Conservation (phyloP, 2,329 filamentous ascomycete genomes). For the Nannizzia gypsea region DNA sequence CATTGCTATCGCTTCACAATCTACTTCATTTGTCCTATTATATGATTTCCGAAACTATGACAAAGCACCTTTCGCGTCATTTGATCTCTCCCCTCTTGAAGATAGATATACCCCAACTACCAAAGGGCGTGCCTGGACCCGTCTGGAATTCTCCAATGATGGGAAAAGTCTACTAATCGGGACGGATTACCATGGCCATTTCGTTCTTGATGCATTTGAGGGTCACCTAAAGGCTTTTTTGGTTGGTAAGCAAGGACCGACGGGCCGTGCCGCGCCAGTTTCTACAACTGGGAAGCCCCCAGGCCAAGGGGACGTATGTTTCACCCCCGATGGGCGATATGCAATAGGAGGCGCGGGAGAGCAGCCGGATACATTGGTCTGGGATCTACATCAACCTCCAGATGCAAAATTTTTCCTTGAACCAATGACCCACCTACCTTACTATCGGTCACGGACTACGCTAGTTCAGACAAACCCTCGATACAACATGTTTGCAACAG, state of each 20-base stretch:
- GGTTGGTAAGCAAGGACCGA: conserved; percentile 35
- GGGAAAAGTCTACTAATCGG: conserved; percentile 76
- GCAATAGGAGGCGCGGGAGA: conserved; percentile 66
- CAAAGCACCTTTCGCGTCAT: conserved; percentile 74
- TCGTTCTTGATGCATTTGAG: conserved; percentile 84
- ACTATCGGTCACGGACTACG: conserved; percentile 42
- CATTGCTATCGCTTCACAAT: conserved; percentile 77
- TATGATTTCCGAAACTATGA: conserved; percentile 93
- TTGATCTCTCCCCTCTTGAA: conserved; percentile 56
- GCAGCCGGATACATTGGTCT: conserved; percentile 64
- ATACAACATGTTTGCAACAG: conserved; percentile 82
- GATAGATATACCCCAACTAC: conserved; percentile 43
- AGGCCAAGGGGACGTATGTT: conserved; percentile 65
- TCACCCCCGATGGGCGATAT: conserved; percentile 79
- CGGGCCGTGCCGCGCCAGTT: conserved; percentile 39
- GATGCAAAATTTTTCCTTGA: conserved; percentile 43
- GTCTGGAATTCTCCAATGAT: conserved; percentile 91
- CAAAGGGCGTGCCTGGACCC: conserved; percentile 57
- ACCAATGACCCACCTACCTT: conserved; percentile 29
- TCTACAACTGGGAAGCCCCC: conserved; percentile 44
- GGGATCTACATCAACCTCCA: conserved; percentile 59
- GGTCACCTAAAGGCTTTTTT: conserved; percentile 67
- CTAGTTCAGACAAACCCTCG: conserved; percentile 53
- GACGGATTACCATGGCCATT: conserved; percentile 75
- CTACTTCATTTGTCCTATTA: conserved; percentile 66